Evolutionary conservation across 208 protist species (phyloP).

Genomic region (Angomonas ambiguus): DNA sequence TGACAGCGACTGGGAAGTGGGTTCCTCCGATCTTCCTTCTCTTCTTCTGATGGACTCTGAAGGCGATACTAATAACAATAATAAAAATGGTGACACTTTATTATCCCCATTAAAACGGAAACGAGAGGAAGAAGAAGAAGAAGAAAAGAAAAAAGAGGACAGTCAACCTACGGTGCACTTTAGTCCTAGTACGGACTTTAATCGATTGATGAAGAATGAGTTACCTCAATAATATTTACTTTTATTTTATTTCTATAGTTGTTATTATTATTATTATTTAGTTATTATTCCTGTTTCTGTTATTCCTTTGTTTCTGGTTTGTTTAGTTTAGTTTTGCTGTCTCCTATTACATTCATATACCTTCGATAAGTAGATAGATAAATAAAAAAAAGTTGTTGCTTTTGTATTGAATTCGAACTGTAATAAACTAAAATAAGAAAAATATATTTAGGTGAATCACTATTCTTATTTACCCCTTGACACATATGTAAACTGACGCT

Average conservation of each 20-base stretch:
- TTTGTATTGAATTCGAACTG: no score
- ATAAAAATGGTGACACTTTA: background rate
- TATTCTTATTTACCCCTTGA: no score
- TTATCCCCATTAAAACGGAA: background rate
- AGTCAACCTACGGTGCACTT: background rate
- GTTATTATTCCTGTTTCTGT: background rate
- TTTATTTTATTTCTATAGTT: background rate
- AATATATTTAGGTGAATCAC: no score
- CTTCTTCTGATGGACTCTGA: background rate
- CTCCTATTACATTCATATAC: conserved; percentile 3
- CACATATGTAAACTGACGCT: no score
- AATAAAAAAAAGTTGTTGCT: no score
- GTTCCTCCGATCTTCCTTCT: background rate
- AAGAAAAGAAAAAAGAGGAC: background rate
- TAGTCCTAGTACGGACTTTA: background rate
- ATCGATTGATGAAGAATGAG: background rate
- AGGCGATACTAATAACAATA: background rate
- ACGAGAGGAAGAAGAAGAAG: background rate
- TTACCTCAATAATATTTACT: background rate
- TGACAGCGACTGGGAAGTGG: background rate
- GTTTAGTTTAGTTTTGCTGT: conserved; percentile 10
- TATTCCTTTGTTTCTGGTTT: background rate
- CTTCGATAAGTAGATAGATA: background rate
- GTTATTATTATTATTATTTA: background rate
- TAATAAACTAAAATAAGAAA: no score